A percentile compares a stretch with the other conserved stretches of the same genome.
Conservation (phyloP, 2,329 filamentous ascomycete genomes). For the Colletotrichum eremochloae region DNA sequence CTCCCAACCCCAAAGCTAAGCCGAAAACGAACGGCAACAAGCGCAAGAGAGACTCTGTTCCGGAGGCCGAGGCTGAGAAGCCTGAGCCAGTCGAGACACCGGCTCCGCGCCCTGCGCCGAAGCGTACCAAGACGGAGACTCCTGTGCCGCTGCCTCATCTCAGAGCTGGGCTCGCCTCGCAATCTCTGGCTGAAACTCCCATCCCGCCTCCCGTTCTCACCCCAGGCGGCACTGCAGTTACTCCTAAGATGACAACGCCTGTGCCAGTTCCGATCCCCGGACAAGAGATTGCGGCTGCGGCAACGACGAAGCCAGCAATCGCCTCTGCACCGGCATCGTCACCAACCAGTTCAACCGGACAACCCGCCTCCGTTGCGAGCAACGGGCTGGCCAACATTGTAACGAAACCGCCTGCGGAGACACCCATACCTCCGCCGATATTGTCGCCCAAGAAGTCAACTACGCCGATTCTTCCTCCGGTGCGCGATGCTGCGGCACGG, state of each 20-base stretch:
- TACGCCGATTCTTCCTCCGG: conserved; percentile 54
- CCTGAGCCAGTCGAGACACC: conserved; percentile 47
- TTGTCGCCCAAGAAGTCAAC: conserved; percentile 50
- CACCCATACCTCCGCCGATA: conserved; percentile 55
- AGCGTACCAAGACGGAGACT: conserved; percentile 70
- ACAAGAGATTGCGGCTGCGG: conserved; percentile 32
- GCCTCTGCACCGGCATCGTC: conserved; percentile 36
- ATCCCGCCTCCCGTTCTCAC: conserved; percentile 50
- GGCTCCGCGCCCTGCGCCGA: conserved; percentile 56
- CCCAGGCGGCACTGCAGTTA: conserved; percentile 43
- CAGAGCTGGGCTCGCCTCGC: conserved; percentile 47
- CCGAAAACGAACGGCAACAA: conserved; percentile 57
- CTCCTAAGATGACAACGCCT: conserved; percentile 50
- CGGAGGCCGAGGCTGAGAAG: conserved; percentile 48
- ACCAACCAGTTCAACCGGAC: conserved; percentile 31
- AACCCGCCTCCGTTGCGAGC: conserved; percentile 42
- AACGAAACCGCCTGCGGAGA: conserved; percentile 56
- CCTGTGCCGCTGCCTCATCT: conserved; percentile 64
- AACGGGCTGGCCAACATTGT: conserved; percentile 54
- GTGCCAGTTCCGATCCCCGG: conserved; percentile 47
- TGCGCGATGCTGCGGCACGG: conserved; percentile 51
- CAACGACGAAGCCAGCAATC: conserved; percentile 26
- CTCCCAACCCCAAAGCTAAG: conserved; percentile 47
- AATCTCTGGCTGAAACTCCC: conserved; percentile 40
- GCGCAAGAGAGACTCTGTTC: conserved; percentile 59